Evolutionary conservation across 176 grass and related monocot genomes (phyloP).

Genomic region (Eleusine indica): DNA sequence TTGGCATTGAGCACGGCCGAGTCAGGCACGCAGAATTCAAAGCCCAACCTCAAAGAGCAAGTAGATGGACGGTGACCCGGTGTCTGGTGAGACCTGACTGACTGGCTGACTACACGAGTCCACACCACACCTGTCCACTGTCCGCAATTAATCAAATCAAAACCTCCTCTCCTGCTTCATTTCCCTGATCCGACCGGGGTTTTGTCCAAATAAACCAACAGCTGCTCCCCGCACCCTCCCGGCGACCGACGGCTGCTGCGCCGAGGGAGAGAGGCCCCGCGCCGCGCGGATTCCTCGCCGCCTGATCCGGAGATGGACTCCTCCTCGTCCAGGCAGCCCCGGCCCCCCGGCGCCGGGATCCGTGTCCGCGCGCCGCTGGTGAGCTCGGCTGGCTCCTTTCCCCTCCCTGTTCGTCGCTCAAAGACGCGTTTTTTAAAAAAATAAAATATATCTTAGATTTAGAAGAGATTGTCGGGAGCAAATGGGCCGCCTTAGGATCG

Average conservation of each 20-base stretch:
- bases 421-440: neutral
- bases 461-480: neutral
- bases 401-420: neutral
- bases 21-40: neutral
- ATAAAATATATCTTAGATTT: neutral
- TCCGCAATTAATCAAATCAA: neutral
- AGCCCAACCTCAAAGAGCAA: neutral
- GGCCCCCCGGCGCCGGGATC: conserved; percentile 28
- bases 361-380: conserved; percentile 51
- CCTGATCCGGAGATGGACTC: conserved; percentile 41
- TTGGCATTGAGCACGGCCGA: neutral
- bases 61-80: neutral
- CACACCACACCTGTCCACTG: neutral
- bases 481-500: neutral
- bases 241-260: conserved; percentile 11
- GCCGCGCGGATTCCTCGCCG: neutral
- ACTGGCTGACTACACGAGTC: conserved; percentile 7
- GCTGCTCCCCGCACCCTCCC: neutral
- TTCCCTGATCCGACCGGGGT: conserved; percentile 32
- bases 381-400: neutral
- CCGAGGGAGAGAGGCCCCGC: neutral
- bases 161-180: neutral
- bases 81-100: conserved; percentile 18
- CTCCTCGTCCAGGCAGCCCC: conserved; percentile 1
- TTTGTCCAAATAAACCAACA: conserved; percentile 11